Percentiles rank a stretch among this genome's conserved stretches.
Evolutionary conservation across 2,329 filamentous ascomycete species (phyloP).

Genomic region (Alternaria triticina): DNA sequence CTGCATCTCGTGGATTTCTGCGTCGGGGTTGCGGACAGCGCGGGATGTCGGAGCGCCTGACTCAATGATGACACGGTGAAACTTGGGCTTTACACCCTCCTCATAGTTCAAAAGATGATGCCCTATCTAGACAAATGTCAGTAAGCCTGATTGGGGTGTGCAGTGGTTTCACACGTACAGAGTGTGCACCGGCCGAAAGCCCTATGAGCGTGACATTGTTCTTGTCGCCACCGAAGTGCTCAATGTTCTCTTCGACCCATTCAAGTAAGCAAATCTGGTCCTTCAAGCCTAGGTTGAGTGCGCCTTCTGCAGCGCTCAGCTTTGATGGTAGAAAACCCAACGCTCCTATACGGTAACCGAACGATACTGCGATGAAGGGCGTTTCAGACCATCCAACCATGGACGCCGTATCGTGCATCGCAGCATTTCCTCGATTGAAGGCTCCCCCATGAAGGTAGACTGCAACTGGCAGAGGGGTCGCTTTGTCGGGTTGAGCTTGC

Average conservation of each 20-base stretch:
- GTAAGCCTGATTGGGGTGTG: neutral
- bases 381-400: constrained; percentile 62
- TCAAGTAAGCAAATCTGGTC: constrained; percentile 44
- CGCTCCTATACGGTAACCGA: constrained; percentile 27
- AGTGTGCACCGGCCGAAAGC: constrained; percentile 31
- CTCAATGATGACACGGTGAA: constrained; percentile 56
- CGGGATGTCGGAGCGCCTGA: constrained; percentile 56
- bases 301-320: constrained; percentile 41
- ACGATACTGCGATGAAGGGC: constrained; percentile 62
- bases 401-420: constrained; percentile 64
- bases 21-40: constrained; percentile 51
- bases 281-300: constrained; percentile 28
- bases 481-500: constrained; percentile 7
- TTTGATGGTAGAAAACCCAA: constrained; percentile 15
- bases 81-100: constrained; percentile 45
- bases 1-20: constrained; percentile 52
- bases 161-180: constrained; percentile 4
- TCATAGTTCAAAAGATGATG: constrained; percentile 67
- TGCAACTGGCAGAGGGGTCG: constrained; percentile 19
- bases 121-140: constrained; percentile 56
- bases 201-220: constrained; percentile 30
- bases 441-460: constrained; percentile 69
- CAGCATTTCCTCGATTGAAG: constrained; percentile 55
- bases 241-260: constrained; percentile 54
- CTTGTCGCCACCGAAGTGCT: constrained; percentile 34